phyloP scores from a whole-genome alignment of 345 rosid species.

The Brassica cretica region DNA sequence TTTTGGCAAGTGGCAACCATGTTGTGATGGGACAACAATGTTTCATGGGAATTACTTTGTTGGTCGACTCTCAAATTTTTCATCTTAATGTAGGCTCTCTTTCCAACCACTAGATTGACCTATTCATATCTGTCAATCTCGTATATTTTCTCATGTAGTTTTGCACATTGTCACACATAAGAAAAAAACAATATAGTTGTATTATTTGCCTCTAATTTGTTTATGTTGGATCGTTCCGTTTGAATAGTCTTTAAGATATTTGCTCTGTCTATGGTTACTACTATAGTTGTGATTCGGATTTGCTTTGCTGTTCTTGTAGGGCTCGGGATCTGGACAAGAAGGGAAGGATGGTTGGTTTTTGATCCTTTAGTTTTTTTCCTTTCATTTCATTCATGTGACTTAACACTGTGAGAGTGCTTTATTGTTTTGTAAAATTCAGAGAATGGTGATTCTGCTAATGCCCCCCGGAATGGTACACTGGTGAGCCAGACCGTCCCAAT shows the following conservation, averaged over 20 bases:
- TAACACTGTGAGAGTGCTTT: constrained; percentile 19
- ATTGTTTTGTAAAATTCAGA: constrained; percentile 46
- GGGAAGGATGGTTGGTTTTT: constrained; percentile 62
- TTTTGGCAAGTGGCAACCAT: constrained; percentile 9
- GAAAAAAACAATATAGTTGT: neutral
- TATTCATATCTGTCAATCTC: neutral
- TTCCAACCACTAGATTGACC: constrained; percentile 10
- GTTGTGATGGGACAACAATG: neutral
- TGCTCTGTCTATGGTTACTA: neutral
- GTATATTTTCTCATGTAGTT: neutral
- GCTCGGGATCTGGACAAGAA: constrained; percentile 78
- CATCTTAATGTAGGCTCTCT: neutral
- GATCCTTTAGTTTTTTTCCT: constrained; percentile 5
- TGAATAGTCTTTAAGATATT: neutral
- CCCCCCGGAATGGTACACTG: constrained; percentile 59
- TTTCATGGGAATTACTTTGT: constrained; percentile 5
- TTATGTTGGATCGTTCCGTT: neutral
- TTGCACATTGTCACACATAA: neutral
- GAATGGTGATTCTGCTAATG: constrained; percentile 69
- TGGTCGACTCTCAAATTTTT: neutral
- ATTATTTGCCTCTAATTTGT: neutral
- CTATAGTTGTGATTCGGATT: constrained; percentile 2
- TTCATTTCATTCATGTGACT: neutral
- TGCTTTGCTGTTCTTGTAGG: constrained; percentile 34
- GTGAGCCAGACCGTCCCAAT: constrained; percentile 56